phyloP scores from a whole-genome alignment of 805 yeast genomes.

The Schwanniomyces sp. region DNA sequence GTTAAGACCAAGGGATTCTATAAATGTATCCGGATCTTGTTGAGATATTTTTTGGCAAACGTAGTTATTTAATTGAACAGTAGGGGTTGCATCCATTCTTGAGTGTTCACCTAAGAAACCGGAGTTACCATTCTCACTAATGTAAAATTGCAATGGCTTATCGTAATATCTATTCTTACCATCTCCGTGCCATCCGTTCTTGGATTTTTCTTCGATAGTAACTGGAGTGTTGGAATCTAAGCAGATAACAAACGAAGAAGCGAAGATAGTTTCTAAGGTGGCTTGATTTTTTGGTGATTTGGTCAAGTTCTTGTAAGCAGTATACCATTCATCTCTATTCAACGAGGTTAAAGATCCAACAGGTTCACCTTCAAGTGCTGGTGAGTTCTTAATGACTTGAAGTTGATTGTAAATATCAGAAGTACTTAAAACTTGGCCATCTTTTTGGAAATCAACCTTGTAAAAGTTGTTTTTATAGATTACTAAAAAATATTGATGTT shows the following conservation, averaged over 20 bases:
- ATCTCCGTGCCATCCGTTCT: slow-evolving; percentile 92
- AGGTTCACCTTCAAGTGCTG: slow-evolving; percentile 47
- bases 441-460: slow-evolving; percentile 62
- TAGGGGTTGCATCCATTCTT: slow-evolving; percentile 97
- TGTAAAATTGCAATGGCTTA: slow-evolving; percentile 84
- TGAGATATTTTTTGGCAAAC: slow-evolving; percentile 57
- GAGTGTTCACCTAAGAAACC: slow-evolving; percentile 97
- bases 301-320: slow-evolving; percentile 55
- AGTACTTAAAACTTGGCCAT: slow-evolving; percentile 45
- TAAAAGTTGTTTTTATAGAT: slow-evolving; percentile 76
- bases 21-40: slow-evolving; percentile 37
- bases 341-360: slow-evolving; percentile 80
- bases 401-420: slow-evolving; percentile 59
- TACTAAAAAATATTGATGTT: slow-evolving; percentile 70
- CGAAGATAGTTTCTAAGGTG: slow-evolving; percentile 66
- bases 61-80: slow-evolving; percentile 80
- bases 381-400: slow-evolving; percentile 49
- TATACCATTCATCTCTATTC: slow-evolving; percentile 81
- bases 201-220: slow-evolving; percentile 80
- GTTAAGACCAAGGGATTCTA: slow-evolving; percentile 23
- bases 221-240: slow-evolving; percentile 73
- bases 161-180: slow-evolving; percentile 89
- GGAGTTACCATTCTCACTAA: slow-evolving; percentile 79
- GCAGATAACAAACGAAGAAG: slow-evolving; percentile 77
- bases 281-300: slow-evolving; percentile 61